Conservation (phyloP, 495 filamentous ascomycete genomes). For the Aspergillus sparsus region DNA sequence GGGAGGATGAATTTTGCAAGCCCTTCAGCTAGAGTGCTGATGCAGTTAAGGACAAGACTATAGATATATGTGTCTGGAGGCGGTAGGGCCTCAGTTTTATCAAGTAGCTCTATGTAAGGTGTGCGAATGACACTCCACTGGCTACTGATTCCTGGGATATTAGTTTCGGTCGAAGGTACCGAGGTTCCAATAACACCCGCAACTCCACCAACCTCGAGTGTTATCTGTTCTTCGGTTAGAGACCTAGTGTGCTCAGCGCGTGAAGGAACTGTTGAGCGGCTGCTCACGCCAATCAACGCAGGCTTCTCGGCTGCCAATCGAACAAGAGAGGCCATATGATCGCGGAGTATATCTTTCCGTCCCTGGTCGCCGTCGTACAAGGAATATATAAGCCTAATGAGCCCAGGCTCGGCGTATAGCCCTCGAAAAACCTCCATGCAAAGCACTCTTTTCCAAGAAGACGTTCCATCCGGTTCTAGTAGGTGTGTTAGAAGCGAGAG, state of each 20-base stretch:
- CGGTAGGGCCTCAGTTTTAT: conserved; percentile 81
- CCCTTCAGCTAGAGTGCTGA: conserved; percentile 84
- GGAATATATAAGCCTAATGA: conserved; percentile 78
- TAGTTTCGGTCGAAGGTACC: conserved; percentile 63
- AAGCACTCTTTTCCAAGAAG: conserved; percentile 79
- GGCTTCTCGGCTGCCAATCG: conserved; percentile 90
- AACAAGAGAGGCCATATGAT: conserved; percentile 81
- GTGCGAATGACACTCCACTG: conserved; percentile 89
- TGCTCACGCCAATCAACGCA: conserved; percentile 77
- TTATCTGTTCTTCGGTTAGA: conserved; percentile 70
- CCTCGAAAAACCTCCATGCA: conserved; percentile 90
- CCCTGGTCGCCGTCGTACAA: conserved; percentile 74
- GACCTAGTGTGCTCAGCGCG: conserved; percentile 44
- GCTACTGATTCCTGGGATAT: conserved; percentile 73
- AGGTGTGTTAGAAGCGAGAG: conserved; percentile 83
- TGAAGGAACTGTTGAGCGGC: conserved; percentile 77
- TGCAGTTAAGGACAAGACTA: conserved; percentile 81
- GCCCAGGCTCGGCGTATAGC: conserved; percentile 74
- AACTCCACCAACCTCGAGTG: conserved; percentile 83
- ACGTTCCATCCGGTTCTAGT: conserved; percentile 77
- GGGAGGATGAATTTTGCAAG: conserved; percentile 92
- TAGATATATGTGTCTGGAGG: conserved; percentile 95
- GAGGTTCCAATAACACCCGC: conserved; percentile 82
- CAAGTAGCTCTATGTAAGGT: conserved; percentile 89
- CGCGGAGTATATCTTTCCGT: conserved; percentile 73